Percentiles rank a stretch among this genome's conserved stretches.
These are phyloP conservation scores for Silene vulgaris DNA, from an alignment of 179 eudicot genomes.

Conservation along the genomic window DNA sequence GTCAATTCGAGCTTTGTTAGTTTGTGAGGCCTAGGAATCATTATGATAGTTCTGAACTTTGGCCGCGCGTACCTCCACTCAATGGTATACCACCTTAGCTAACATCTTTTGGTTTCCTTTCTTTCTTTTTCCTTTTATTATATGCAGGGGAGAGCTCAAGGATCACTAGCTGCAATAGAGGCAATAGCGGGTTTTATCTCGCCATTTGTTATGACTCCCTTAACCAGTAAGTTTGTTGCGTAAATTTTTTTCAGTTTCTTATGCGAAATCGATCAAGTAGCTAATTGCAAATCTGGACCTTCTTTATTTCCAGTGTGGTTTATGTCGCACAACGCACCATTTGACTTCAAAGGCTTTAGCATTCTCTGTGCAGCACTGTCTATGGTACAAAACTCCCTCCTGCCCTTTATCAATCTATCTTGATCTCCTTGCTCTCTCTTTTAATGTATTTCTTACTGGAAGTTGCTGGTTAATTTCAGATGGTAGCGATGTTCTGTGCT, in stretches of 20 bases:
- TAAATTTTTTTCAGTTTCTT: background rate
- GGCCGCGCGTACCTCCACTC: too few relatives aligned
- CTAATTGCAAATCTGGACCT: background rate
- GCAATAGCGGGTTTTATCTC: constrained; percentile 63
- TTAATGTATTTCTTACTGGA: background rate
- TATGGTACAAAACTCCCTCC: constrained; percentile 40
- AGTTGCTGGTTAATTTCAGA: constrained; percentile 17
- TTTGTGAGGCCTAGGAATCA: too few relatives aligned
- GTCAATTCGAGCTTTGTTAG: too few relatives aligned
- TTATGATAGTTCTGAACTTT: too few relatives aligned
- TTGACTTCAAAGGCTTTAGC: constrained; percentile 83
- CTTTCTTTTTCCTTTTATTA: too few relatives aligned
- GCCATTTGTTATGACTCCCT: constrained; percentile 71
- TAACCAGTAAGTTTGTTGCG: constrained; percentile 51
- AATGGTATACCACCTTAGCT: too few relatives aligned
- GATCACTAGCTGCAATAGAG: constrained; percentile 72
- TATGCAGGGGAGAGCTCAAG: constrained; percentile 77
- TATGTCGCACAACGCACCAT: constrained; percentile 64
- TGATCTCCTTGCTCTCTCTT: background rate
- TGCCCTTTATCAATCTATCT: background rate
- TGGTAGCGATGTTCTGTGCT: constrained; percentile 34
- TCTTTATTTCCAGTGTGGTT: constrained; percentile 56
- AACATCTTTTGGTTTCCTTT: too few relatives aligned
- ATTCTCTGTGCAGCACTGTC: constrained; percentile 58
- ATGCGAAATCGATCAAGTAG: background rate